These are phyloP conservation scores for Baorangia bicolor DNA, from an alignment of 768 basidiomycete species.

Conservation along the genomic window DNA sequence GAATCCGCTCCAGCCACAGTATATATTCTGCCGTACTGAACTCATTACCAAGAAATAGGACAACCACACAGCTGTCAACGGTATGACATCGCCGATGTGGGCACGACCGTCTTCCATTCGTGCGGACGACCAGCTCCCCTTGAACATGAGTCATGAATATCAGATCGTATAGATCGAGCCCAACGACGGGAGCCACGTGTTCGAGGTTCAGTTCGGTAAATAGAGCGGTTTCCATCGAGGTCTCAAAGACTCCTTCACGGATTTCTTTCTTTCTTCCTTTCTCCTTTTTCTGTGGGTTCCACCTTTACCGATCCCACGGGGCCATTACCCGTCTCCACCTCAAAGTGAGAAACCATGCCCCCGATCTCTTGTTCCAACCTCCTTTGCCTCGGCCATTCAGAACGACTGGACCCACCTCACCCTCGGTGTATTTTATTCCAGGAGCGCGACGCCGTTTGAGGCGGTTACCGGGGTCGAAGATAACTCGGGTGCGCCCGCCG, in stretches of 20 bases:
- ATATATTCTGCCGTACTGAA: slow-evolving; percentile 59
- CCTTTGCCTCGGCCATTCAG: slow-evolving; percentile 45
- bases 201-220: slow-evolving; percentile 56
- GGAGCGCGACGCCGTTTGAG: slow-evolving; percentile 36
- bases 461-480: slow-evolving; percentile 42
- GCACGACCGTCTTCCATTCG: slow-evolving; percentile 48
- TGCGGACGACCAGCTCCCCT: slow-evolving; percentile 37
- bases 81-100: slow-evolving; percentile 43
- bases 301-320: slow-evolving; percentile 56
- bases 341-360: slow-evolving; percentile 56
- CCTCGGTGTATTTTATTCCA: slow-evolving; percentile 52
- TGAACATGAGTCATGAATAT: slow-evolving; percentile 60
- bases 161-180: slow-evolving; percentile 66
- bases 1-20: slow-evolving; percentile 34
- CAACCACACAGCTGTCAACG: slow-evolving; percentile 38
- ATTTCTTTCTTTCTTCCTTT: too few relatives aligned
- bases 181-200: slow-evolving; percentile 57
- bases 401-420: slow-evolving; percentile 55
- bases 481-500: slow-evolving; percentile 41
- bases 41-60: slow-evolving; percentile 49
- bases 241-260: neutral
- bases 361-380: slow-evolving; percentile 49
- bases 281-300: slow-evolving; percentile 39
- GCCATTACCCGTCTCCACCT: slow-evolving; percentile 39
- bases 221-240: neutral